These are phyloP conservation scores for Ustilago xerochloae DNA, from an alignment of 1,284 basidiomycete species.

Conservation along the genomic window DNA sequence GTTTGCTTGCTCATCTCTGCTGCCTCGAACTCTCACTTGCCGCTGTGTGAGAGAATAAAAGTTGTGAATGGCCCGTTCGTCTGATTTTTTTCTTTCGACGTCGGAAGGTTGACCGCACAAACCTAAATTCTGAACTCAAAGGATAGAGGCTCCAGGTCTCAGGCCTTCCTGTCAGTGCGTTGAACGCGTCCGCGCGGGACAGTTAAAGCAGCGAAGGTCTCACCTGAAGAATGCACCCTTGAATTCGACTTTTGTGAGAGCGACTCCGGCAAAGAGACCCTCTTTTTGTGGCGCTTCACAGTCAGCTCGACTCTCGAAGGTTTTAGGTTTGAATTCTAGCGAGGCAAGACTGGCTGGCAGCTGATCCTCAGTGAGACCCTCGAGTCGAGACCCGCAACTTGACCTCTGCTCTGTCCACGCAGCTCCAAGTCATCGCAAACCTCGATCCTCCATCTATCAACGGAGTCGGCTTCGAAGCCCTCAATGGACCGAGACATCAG, in stretches of 20 bases:
- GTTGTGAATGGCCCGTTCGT: conserved; percentile 1
- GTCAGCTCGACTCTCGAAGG: background rate
- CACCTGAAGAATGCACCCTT: background rate
- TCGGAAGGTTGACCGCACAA: background rate
- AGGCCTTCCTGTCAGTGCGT: background rate
- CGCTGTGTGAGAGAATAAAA: too few relatives aligned
- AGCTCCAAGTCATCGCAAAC: too few relatives aligned
- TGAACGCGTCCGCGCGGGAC: background rate
- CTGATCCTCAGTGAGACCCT: background rate
- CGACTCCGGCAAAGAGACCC: background rate
- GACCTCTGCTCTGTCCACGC: background rate
- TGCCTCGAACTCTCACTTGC: too few relatives aligned
- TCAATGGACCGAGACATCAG: background rate
- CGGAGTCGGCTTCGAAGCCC: background rate
- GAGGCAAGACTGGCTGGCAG: background rate
- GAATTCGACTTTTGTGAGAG: background rate
- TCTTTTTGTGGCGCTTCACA: background rate
- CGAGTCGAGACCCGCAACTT: background rate
- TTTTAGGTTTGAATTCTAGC: background rate
- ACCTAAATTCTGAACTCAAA: background rate
- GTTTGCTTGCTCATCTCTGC: too few relatives aligned
- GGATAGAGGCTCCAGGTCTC: too few relatives aligned
- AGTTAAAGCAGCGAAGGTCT: background rate
- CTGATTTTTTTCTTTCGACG: background rate
- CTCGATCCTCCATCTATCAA: too few relatives aligned